These are phyloP conservation scores for Trichodelitschia bisporula DNA, from an alignment of 495 filamentous ascomycete species.

Conservation along the genomic window DNA sequence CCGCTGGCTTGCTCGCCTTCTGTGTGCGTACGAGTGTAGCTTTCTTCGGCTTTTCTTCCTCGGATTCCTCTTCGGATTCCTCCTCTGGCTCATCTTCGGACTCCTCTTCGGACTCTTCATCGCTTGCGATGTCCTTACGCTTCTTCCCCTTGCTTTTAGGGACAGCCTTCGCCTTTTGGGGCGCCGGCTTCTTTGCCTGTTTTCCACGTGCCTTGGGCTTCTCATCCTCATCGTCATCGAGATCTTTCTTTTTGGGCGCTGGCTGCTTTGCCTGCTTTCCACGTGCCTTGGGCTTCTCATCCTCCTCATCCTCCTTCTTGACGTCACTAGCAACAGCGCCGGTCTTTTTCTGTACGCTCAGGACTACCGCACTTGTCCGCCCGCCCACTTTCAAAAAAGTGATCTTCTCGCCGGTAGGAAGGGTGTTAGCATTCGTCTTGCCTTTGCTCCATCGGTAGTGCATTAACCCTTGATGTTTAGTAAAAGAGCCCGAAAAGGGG, in stretches of 20 bases:
- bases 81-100: background rate
- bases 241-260: background rate
- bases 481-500: background rate
- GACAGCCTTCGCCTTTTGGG: background rate
- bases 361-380: conserved; percentile 69
- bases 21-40: too few relatives aligned
- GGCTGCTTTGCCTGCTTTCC: conserved; percentile 12
- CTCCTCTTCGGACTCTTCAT: too few relatives aligned
- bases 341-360: conserved; percentile 65
- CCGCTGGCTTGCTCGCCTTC: too few relatives aligned
- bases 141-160: too few relatives aligned
- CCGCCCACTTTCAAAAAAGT: conserved; percentile 68
- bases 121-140: too few relatives aligned
- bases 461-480: conserved; percentile 35
- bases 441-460: conserved; percentile 79
- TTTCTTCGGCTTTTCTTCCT: background rate
- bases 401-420: conserved; percentile 70
- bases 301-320: conserved; percentile 3
- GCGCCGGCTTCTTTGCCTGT: conserved; percentile 5
- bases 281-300: conserved; percentile 8
- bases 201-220: conserved; percentile 19
- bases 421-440: conserved; percentile 40
- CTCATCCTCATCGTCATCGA: conserved; percentile 1
- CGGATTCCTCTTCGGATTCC: background rate
- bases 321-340: conserved; percentile 21